Base-by-base conservation (phyloP, 768 basidiomycete genomes). In the Pleurotus djamor region DNA sequence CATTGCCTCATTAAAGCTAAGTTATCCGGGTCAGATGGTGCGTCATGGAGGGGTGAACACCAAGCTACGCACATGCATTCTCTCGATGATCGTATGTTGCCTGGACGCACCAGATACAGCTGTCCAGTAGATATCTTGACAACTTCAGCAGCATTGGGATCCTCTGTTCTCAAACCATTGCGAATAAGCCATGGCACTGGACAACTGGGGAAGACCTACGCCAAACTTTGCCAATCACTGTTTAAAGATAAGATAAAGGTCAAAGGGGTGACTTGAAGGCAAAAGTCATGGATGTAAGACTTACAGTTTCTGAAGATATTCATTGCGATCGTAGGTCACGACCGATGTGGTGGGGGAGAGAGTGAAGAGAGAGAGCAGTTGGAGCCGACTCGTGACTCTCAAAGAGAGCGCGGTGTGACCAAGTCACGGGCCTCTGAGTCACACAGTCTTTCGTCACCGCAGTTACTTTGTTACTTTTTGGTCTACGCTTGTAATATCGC, bases 1-100 rank as follows among this genome's bases (percentile, higher is more conserved):
- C 79, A 97, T 95, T 4, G 96, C 96, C 65, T 97, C 95, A 63
- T 93, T 94, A 73, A 92, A 98, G 68, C 96, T 98, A 68, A 12
- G 61, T 52, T 64, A 14, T 28, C 21, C 21, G 17, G 2, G 36
- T 12, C 9, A 61, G 52, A 43, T 28, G 34, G 17, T 35, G 17
- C 50, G 51, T 21, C n/a, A 16, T 47, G 38, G 33, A 34, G 41
- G 9, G 17, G 9, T 35, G 10, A 44, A 50, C 45, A 32, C 49
- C 5, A 55, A 60, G 33, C 35, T 33, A 77, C 93, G 63, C 68
- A 97, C 95, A 98, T 97, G 93, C 96, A 98, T 80, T 98, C 96
- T 65, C 96, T 79, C 17, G 91, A 91, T 17, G 92, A 89, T 60
- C 95, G 90, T 66, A 97, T 88, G 66, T 91, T 92, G 57, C 92